Evolutionary conservation across 169 alveolate species (phyloP), one percentile per base, ranked within the genome.

Genomic region (Plasmodium cynomolgi): DNA sequence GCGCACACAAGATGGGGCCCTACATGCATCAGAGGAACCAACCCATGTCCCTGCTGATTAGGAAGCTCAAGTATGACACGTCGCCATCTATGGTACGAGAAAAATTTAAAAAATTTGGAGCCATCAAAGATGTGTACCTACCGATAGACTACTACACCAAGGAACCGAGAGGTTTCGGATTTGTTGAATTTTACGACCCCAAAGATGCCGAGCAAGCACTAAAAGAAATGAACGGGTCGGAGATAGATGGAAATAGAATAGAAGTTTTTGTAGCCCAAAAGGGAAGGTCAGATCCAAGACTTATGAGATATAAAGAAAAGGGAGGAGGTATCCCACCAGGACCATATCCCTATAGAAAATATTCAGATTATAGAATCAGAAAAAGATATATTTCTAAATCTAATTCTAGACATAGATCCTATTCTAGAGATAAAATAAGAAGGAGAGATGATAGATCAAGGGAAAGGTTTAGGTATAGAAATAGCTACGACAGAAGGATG

Each of bases 111-210:
- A 96, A 92, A 88, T 97, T 90, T 82, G 99, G 99, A 6, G 97
- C 97, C 23, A 96, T 98, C 54, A 95, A 98, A 58, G 99, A 98
- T 85, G 99, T 98, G 29, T 98, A 98, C 84, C 93, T 98, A 47
- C 99, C 99, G 23, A 96, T 97, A 47, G 99, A 98, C 79, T 98
- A 97, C 93, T 97, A 98, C 93, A 96, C 98, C 33, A 95, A 95
- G 84, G 96, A 96, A 86, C 99, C 99, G 1, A 95, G 99, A 54
- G 99, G 99, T 8, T 97, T 97, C 84, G 98, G 99, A 15, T 97
- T 97, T 81, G 99, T 97, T 7, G 99, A 97, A 95, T 97, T 96
- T 83, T 93, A 92, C 80, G 95, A 92, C 39, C 95, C 95, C 34
- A 94, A 91, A 34, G 99, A 97, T 88, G 98, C 99, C 20, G 97